Evolutionary conservation across 2,329 filamentous ascomycete species (phyloP).

Genomic region (Paramyrothecium sp.): DNA sequence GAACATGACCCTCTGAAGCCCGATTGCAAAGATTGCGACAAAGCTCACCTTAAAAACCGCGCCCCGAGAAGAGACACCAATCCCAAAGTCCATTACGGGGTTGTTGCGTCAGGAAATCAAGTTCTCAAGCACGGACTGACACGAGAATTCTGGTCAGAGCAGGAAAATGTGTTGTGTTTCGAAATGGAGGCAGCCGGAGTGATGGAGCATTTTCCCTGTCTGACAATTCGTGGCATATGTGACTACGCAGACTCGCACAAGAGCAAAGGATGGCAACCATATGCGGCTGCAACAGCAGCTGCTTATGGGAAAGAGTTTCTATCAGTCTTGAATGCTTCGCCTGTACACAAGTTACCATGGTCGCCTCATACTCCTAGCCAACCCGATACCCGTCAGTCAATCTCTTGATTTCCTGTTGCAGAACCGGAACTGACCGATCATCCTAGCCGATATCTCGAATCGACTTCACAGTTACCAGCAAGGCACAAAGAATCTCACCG

Average conservation of each 20-base stretch:
- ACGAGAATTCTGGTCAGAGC: not conserved
- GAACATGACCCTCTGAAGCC: not conserved
- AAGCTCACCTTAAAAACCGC: too few species aligned
- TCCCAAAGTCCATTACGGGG: constrained; percentile 2
- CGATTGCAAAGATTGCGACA: too few species aligned
- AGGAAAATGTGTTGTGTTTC: constrained; percentile 3
- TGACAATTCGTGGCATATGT: constrained; percentile 10
- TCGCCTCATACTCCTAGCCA: too few species aligned
- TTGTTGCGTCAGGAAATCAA: constrained; percentile 3
- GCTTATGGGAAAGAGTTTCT: constrained; percentile 3
- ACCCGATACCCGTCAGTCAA: too few species aligned
- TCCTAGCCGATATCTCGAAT: too few species aligned
- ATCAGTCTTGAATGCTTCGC: too few species aligned
- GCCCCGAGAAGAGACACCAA: too few species aligned
- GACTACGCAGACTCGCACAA: constrained; percentile 9
- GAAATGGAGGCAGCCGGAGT: constrained; percentile 10
- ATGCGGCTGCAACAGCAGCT: constrained; percentile 2
- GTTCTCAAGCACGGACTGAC: not conserved
- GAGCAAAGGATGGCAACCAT: constrained; percentile 4
- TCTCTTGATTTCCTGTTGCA: too few species aligned
- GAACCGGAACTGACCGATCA: too few species aligned
- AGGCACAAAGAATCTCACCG: too few species aligned
- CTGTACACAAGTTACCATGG: too few species aligned
- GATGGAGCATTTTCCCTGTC: constrained; percentile 6
- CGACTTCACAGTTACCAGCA: too few species aligned